Conservation (phyloP, 768 basidiomycete genomes). For the Cystobasidium tubakii region DNA sequence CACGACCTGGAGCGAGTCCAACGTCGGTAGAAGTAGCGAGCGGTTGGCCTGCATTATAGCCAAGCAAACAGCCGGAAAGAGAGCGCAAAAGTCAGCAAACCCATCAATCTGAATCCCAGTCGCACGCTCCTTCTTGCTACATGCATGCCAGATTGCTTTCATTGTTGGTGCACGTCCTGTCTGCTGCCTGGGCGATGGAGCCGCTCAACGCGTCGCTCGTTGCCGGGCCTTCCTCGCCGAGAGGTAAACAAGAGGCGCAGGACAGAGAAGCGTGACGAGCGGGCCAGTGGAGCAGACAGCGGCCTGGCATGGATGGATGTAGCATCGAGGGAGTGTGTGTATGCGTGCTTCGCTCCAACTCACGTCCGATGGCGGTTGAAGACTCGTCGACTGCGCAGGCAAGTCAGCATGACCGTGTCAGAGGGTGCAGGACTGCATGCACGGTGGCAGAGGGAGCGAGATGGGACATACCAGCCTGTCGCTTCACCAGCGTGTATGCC, state of each 20-base stretch:
- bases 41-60: neutral
- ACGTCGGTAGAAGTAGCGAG: neutral
- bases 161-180: too few relatives aligned
- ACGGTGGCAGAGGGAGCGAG: neutral
- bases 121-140: too few relatives aligned
- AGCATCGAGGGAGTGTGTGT: neutral
- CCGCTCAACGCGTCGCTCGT: neutral
- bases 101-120: too few relatives aligned
- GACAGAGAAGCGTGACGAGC: neutral
- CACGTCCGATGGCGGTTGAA: neutral
- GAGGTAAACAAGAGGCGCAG: neutral
- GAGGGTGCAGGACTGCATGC: neutral
- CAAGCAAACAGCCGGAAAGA: too few relatives aligned
- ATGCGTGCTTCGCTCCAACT: neutral
- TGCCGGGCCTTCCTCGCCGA: neutral
- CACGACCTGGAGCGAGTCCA: neutral
- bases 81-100: too few relatives aligned
- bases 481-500: neutral
- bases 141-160: too few relatives aligned
- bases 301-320: neutral
- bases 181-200: too few relatives aligned
- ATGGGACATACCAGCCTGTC: neutral
- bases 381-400: neutral
- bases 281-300: neutral
- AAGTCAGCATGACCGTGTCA: neutral